Percentiles rank a stretch among this genome's conserved stretches.
phyloP scores from a whole-genome alignment of 2,329 filamentous ascomycete species.

The Leptodontidium sp. region DNA sequence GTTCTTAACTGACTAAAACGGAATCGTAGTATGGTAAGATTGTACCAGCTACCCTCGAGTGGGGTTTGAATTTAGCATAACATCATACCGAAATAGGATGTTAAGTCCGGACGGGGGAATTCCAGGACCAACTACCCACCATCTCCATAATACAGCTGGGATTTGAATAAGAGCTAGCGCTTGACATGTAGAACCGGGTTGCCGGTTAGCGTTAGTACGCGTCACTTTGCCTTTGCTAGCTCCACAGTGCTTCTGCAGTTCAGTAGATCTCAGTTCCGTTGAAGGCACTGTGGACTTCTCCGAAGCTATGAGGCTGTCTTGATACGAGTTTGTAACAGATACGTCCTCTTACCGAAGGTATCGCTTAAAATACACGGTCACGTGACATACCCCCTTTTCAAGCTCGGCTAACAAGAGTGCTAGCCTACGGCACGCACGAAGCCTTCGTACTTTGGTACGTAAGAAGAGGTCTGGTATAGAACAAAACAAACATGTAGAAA shows the following conservation, averaged over 20 bases:
- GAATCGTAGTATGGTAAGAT: too few relatives aligned
- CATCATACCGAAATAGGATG: background rate
- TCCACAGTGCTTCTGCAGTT: constrained; percentile 3
- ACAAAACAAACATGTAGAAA: background rate
- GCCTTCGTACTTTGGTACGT: too few relatives aligned
- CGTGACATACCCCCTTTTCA: too few relatives aligned
- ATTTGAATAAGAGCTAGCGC: constrained; percentile 1
- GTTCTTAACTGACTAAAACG: too few relatives aligned
- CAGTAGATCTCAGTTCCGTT: background rate
- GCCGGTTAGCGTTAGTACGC: background rate
- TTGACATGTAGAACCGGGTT: constrained; percentile 4
- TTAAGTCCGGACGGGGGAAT: background rate
- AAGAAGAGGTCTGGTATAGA: too few relatives aligned
- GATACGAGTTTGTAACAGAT: constrained; percentile 7
- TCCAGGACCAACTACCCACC: background rate
- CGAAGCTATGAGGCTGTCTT: background rate
- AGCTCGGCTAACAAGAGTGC: too few relatives aligned
- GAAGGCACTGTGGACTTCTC: background rate
- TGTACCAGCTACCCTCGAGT: too few relatives aligned
- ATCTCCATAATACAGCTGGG: background rate
- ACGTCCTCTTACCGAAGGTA: too few relatives aligned
- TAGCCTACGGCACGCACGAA: too few relatives aligned
- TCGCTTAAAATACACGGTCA: too few relatives aligned
- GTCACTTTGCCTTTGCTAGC: constrained; percentile 6
- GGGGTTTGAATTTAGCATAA: too few relatives aligned